A percentile compares a stretch with the other conserved stretches of the same genome.
phyloP scores from a whole-genome alignment of 2,329 filamentous ascomycete species.

The Diaporthe caulivora region DNA sequence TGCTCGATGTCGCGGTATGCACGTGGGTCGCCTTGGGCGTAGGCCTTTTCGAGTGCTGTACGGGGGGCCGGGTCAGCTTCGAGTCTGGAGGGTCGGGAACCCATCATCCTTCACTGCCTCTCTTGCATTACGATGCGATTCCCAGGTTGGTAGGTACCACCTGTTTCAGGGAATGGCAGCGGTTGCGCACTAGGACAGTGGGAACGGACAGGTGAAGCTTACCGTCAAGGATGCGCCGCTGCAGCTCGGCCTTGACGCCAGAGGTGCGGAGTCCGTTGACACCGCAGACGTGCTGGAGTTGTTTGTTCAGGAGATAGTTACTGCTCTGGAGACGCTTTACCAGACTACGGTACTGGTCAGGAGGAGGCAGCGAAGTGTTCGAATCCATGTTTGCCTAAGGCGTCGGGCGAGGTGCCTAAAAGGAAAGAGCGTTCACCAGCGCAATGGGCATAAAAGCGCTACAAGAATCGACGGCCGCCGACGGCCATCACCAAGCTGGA shows the following conservation, averaged over 20 bases:
- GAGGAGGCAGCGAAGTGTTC: slow-evolving; percentile 42
- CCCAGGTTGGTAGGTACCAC: neutral
- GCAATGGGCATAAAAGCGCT: slow-evolving; percentile 23
- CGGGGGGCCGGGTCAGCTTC: slow-evolving; percentile 33
- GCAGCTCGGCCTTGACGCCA: slow-evolving; percentile 87
- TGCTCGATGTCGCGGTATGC: slow-evolving; percentile 33
- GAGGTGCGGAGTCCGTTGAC: slow-evolving; percentile 80
- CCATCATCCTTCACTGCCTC: neutral
- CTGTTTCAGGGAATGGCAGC: neutral
- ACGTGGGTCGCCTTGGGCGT: slow-evolving; percentile 25
- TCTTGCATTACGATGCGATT: neutral
- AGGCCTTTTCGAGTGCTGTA: slow-evolving; percentile 35
- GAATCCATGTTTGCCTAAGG: slow-evolving; percentile 39
- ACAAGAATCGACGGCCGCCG: slow-evolving; percentile 2
- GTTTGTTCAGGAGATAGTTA: slow-evolving; percentile 64
- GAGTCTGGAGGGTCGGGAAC: neutral
- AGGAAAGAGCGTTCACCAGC: slow-evolving; percentile 29
- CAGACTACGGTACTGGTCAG: slow-evolving; percentile 59
- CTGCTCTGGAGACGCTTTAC: slow-evolving; percentile 52
- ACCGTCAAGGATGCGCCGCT: slow-evolving; percentile 84
- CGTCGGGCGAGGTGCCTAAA: slow-evolving; percentile 3
- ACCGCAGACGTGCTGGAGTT: slow-evolving; percentile 82
- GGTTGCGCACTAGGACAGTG: neutral
- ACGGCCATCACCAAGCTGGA: slow-evolving; percentile 28
- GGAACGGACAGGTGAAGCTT: slow-evolving; percentile 54